Percentiles rank a stretch among this genome's conserved stretches.
Evolutionary conservation across 2,329 filamentous ascomycete species (phyloP).

Genomic region (Fusarium sp.): DNA sequence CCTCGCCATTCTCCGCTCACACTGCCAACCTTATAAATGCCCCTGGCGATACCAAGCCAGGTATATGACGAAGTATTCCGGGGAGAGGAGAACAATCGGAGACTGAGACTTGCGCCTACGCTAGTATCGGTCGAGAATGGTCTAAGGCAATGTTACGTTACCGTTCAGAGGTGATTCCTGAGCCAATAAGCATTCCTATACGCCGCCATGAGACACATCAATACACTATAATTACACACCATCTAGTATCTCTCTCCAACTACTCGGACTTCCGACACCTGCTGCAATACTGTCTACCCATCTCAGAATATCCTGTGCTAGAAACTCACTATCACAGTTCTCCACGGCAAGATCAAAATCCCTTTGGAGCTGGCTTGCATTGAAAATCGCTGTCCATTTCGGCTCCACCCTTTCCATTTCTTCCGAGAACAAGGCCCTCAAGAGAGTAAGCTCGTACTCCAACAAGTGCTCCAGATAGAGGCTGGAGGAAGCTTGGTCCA

Average conservation of each 20-base stretch:
- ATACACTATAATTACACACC: neutral
- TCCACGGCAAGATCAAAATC: conserved; percentile 27
- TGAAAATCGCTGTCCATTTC: conserved; percentile 43
- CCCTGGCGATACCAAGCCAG: no score
- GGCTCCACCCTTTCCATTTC: conserved; percentile 48
- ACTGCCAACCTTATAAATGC: no score
- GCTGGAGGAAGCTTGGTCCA: neutral
- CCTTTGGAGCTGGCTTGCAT: neutral
- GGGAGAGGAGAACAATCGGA: no score
- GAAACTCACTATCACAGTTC: conserved; percentile 10
- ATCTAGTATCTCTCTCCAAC: conserved; percentile 1
- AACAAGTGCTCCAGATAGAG: conserved; percentile 54
- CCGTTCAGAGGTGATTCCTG: no score
- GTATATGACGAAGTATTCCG: no score
- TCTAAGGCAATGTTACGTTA: no score
- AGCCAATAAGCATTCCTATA: no score
- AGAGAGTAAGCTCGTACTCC: conserved; percentile 53
- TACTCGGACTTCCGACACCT: neutral
- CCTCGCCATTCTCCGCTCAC: no score
- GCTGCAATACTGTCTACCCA: conserved; percentile 7
- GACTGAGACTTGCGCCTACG: no score
- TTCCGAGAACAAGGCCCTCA: conserved; percentile 46
- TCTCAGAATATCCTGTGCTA: conserved; percentile 3
- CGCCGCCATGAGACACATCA: neutral
- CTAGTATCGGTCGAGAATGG: no score